A percentile compares a stretch with the other conserved stretches of the same genome.
Conservation (phyloP, 208 protist genomes). For the Novymonas esmeraldas region DNA sequence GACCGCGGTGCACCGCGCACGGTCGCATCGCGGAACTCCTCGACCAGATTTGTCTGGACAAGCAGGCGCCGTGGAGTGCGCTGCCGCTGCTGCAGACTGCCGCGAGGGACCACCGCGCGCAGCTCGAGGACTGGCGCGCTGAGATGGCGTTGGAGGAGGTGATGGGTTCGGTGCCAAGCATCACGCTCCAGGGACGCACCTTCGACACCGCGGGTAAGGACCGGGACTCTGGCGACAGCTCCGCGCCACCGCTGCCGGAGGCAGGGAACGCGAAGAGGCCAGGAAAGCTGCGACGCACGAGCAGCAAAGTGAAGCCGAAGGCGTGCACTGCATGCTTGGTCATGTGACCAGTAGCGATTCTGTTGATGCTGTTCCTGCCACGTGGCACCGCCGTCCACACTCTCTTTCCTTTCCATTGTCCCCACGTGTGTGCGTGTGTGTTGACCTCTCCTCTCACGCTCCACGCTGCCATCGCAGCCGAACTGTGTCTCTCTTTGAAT, state of each 20-base stretch:
- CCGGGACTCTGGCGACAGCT: background rate
- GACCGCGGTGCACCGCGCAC: constrained; percentile 21
- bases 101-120: background rate
- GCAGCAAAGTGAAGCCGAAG: constrained; percentile 23
- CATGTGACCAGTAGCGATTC: constrained; percentile 5
- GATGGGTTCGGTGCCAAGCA: background rate
- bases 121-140: constrained; percentile 15
- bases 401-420: too few relatives aligned
- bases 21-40: constrained; percentile 28
- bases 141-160: background rate
- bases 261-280: background rate
- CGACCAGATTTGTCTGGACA: constrained; percentile 35
- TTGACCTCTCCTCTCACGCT: too few relatives aligned
- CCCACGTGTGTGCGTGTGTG: too few relatives aligned
- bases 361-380: too few relatives aligned
- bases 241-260: background rate
- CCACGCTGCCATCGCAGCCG: too few relatives aligned
- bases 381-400: too few relatives aligned
- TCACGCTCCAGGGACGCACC: background rate
- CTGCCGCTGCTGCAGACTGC: constrained; percentile 22
- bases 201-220: background rate
- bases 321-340: constrained; percentile 11
- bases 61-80: constrained; percentile 21
- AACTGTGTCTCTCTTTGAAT: too few relatives aligned
- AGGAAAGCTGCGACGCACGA: background rate